phyloP scores from a whole-genome alignment of 2,329 filamentous ascomycete genomes.

The Xylariaceae sp. region DNA sequence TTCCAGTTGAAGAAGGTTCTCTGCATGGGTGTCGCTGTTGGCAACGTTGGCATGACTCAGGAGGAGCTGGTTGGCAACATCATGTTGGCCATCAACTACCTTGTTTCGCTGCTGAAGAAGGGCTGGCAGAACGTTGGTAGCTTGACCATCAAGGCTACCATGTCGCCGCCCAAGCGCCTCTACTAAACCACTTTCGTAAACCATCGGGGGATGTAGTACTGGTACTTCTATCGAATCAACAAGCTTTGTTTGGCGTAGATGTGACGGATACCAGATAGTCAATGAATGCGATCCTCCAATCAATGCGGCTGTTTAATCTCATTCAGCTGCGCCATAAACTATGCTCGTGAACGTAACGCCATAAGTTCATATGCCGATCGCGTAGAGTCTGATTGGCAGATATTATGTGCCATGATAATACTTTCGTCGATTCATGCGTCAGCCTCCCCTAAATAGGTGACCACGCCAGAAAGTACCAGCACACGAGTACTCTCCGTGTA shows the following conservation, averaged over 20 bases:
- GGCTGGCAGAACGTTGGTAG: constrained; percentile 99
- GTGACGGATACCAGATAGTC: constrained; percentile 23
- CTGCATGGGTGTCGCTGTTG: constrained; percentile 98
- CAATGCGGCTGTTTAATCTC: background rate
- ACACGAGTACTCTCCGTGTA: too few relatives aligned
- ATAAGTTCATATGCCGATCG: background rate
- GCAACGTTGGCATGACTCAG: constrained; percentile 95
- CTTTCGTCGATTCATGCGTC: too few relatives aligned
- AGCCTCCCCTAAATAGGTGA: too few relatives aligned
- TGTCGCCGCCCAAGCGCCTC: constrained; percentile 96
- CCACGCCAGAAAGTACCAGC: too few relatives aligned
- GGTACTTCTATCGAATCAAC: constrained; percentile 17
- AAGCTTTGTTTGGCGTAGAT: background rate
- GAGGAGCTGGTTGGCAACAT: constrained; percentile 97
- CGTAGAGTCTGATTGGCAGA: background rate
- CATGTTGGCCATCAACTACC: constrained; percentile 99
- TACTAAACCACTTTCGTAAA: constrained; percentile 59
- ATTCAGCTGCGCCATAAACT: background rate
- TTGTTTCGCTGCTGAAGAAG: constrained; percentile 99
- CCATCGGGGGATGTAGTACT: constrained; percentile 29
- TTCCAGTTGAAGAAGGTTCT: constrained; percentile 99
- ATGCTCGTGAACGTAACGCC: background rate
- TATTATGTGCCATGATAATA: too few relatives aligned
- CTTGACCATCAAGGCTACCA: constrained; percentile 99
- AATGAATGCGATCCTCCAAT: constrained; percentile 27